Base-by-base conservation (phyloP, 192 early-diverging fungal genomes). In the Coemansia sp. region DNA sequence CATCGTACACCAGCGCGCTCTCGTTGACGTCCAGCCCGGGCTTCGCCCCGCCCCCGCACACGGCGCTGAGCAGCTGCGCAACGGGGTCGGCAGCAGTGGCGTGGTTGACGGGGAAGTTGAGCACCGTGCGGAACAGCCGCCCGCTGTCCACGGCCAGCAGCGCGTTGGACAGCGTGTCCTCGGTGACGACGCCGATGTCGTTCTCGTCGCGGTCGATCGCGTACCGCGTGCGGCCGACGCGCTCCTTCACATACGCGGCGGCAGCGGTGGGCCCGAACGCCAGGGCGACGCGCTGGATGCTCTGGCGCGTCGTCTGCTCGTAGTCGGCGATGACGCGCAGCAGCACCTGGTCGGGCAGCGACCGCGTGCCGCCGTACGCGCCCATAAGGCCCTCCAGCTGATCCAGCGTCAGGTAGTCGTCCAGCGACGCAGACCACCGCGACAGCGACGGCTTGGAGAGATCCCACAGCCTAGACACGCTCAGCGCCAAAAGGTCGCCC, bases 361-460 rank as follows among this genome's bases (percentile, higher is more conserved):
- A 62, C 39, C 62, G 33, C 4, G 67, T 84, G n/a, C 77, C 82
- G 27, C 59, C 16, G 41, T 76, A 84, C 13, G 71, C 77, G 10
- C 77, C 82, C 6, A 66, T 64, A n/a, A 84, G 63, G 6, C 65
- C 24, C 42, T 84, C 82, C n/a, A 84, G 73, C 53, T 79, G 68
- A 62, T 78, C 78, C 40, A 84, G 57, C 14, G 66, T 35, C 9
- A 83, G 66, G 57, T 69, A 83, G 50, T 83, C 81, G 36, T 67
- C 66, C 37, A 83, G 48, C 6, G 62, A 63, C 4, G 66, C 72
- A 39, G 81, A 83, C 81, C 81, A 83, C 48, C 63, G 66, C n/a
- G 81, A 78, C 16, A 83, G 66, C 19, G 63, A 36, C 7, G 81
- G 81, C 9, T 62, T 66, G 14, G 81, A 35, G 21, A 83, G 57